Base-by-base conservation (phyloP, 257 asterid species). In the Solanum virginianum region DNA sequence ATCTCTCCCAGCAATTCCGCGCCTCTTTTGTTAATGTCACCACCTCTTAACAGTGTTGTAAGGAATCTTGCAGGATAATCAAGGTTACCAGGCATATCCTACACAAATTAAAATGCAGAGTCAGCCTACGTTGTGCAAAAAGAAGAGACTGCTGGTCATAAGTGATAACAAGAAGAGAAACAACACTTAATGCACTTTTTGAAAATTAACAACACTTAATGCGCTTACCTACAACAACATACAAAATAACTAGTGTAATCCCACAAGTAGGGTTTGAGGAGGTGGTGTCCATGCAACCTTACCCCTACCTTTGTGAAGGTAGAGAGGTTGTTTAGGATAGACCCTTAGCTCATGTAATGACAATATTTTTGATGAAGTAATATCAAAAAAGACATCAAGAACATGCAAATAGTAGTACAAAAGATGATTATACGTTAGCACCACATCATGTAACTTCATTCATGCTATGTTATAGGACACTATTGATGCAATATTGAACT, bases 1-100 rank as follows among this genome's bases (percentile, higher is more conserved):
- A 96, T 94, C 91, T 94, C 96, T 49, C 96, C 97, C 1, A 94
- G 97, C 92, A 94, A 91, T 89, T 95, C 98, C 86, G 88, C 96
- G 32, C 94, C 85, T 90, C 96, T 90, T 90, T 91, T 93, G 90
- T 95, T 93, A 92, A 93, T 86, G 60, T 95, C 98, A 82, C 94
- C 98, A 72, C 98, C 91, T 86, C 93, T 92, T 87, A 96, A 84
- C 91, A 96, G 87, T 14, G 97, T 92, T 29, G 98, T 94, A 74
- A 96, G 96, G 85, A 93, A 92, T 89, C 98, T 94, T 24, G 94
- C 32, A 68, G 93, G 91, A 90, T 86, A 91, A 74, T 92, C 95
- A 87, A 90, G 55, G 89, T 89, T 84, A 81, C 90, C 92, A 56
- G 92, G 85, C 89, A 93, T 87, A 77, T 93, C 99, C 98, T 94